phyloP scores from a whole-genome alignment of 345 rosid species.

The Euphorbia lathyris region DNA sequence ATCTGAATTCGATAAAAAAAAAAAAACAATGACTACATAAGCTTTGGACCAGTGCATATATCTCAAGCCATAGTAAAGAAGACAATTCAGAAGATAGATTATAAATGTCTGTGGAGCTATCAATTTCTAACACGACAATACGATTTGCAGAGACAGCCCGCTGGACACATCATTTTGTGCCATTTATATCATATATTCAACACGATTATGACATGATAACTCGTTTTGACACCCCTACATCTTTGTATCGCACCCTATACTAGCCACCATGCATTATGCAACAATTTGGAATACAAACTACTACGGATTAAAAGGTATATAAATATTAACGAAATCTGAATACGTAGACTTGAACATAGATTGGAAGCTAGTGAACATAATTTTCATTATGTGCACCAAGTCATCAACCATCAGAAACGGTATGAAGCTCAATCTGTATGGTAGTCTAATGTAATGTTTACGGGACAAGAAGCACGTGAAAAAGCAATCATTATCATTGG shows the following conservation, averaged over 20 bases:
- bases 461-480: too few species aligned
- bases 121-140: too few species aligned
- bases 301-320: background rate
- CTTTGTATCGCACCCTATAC: too few species aligned
- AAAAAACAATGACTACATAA: background rate
- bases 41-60: background rate
- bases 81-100: too few species aligned
- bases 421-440: background rate
- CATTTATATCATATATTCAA: too few species aligned
- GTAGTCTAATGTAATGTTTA: too few species aligned
- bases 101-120: too few species aligned
- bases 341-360: background rate
- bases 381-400: background rate
- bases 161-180: too few species aligned
- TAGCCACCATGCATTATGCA: too few species aligned
- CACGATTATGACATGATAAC: too few species aligned
- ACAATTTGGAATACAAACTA: background rate
- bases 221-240: too few species aligned
- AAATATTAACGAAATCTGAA: background rate
- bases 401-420: background rate
- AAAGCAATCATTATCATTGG: background rate
- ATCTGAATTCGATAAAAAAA: constrained; percentile 43
- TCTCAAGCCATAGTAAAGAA: background rate
- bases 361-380: background rate
- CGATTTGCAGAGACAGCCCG: too few species aligned